phyloP scores from a whole-genome alignment of 345 rosid genomes.

The Syzygium aqueum region DNA sequence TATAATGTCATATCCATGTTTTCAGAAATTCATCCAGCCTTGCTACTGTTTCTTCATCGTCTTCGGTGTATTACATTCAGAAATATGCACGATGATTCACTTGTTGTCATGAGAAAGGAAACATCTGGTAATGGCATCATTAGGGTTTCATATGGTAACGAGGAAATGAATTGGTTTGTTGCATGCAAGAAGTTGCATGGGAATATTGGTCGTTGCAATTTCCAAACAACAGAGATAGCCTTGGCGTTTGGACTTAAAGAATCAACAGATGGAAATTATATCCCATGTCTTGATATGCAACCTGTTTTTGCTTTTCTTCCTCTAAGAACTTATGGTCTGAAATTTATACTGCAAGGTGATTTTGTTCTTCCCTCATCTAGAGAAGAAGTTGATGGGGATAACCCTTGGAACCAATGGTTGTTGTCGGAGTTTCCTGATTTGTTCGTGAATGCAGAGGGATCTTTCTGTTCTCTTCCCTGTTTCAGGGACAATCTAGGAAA shows the following conservation, averaged over 20 bases:
- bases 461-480: slow-evolving; percentile 78
- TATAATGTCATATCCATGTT: slow-evolving; percentile 52
- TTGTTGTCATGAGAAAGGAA: slow-evolving; percentile 70
- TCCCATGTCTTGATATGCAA: slow-evolving; percentile 53
- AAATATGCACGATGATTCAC: slow-evolving; percentile 53
- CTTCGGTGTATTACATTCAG: slow-evolving; percentile 66
- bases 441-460: slow-evolving; percentile 62
- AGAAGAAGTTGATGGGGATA: slow-evolving; percentile 91
- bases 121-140: slow-evolving; percentile 53
- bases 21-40: slow-evolving; percentile 84
- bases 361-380: slow-evolving; percentile 96
- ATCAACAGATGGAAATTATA: slow-evolving; percentile 44
- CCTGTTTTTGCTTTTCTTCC: slow-evolving; percentile 97
- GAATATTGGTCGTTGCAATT: slow-evolving; percentile 36
- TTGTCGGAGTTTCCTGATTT: slow-evolving; percentile 68
- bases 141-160: slow-evolving; percentile 65
- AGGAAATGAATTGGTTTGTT: slow-evolving; percentile 84
- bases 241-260: slow-evolving; percentile 77
- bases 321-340: slow-evolving; percentile 83
- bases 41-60: slow-evolving; percentile 86
- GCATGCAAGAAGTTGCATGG: slow-evolving; percentile 63
- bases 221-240: slow-evolving; percentile 70
- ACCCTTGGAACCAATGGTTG: slow-evolving; percentile 95
- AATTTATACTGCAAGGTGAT: slow-evolving; percentile 93
- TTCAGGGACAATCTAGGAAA: slow-evolving; percentile 59